Evolutionary conservation across 2,329 filamentous ascomycete genomes (phyloP).

Genomic region (Cucurbitaria berberidis): DNA sequence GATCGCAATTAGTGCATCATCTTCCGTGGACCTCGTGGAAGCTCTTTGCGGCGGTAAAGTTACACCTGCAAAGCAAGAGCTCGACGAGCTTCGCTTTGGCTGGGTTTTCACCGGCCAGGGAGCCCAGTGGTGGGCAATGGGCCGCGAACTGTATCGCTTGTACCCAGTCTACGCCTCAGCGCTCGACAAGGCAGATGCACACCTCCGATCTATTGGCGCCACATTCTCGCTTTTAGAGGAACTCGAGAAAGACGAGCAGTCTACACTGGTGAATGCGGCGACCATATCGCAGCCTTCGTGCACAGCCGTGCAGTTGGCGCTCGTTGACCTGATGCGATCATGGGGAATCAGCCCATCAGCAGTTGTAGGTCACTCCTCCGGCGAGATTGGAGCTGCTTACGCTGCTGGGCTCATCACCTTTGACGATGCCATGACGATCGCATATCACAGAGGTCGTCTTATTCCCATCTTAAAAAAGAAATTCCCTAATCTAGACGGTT

Average conservation of each 20-base stretch:
- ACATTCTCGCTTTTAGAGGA: slow-evolving; percentile 24
- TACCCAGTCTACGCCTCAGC: slow-evolving; percentile 16
- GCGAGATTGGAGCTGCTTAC: slow-evolving; percentile 42
- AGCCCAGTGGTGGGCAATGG: slow-evolving; percentile 44
- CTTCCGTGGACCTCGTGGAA: slow-evolving; percentile 21
- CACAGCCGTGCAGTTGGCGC: slow-evolving; percentile 38
- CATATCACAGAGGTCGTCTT: slow-evolving; percentile 35
- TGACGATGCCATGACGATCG: slow-evolving; percentile 30
- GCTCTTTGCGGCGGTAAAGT: slow-evolving; percentile 23
- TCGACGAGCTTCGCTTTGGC: slow-evolving; percentile 20
- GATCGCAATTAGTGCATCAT: slow-evolving; percentile 22
- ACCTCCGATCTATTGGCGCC: slow-evolving; percentile 3
- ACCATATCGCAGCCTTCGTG: slow-evolving; percentile 37
- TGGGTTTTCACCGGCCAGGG: slow-evolving; percentile 45
- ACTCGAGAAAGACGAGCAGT: slow-evolving; percentile 25
- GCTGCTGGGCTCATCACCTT: slow-evolving; percentile 28
- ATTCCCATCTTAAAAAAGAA: slow-evolving; percentile 26
- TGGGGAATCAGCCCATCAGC: slow-evolving; percentile 32
- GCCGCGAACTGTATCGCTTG: slow-evolving; percentile 23
- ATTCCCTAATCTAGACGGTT: slow-evolving; percentile 21
- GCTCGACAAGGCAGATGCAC: slow-evolving; percentile 5
- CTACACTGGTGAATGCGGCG: slow-evolving; percentile 23
- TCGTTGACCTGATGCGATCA: slow-evolving; percentile 30
- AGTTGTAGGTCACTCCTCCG: slow-evolving; percentile 39
- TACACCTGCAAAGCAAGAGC: slow-evolving; percentile 26